Percentiles rank a stretch among this genome's conserved stretches.
Evolutionary conservation across 225 moss, liverwort and hornwort genomes (phyloP).

Genomic region (Asterella californica): DNA sequence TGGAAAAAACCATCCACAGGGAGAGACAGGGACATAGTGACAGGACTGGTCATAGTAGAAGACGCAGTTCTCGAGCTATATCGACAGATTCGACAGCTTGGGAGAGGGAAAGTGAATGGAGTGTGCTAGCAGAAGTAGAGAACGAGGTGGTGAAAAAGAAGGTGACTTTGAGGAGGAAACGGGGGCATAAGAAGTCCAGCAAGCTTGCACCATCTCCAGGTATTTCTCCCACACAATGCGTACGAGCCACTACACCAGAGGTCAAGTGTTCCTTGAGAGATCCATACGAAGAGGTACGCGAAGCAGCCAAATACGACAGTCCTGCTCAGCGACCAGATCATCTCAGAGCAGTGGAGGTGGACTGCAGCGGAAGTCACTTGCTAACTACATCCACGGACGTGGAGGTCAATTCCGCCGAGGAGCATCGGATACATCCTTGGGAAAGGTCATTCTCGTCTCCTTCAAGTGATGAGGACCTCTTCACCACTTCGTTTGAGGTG

Average conservation of each 20-base stretch:
- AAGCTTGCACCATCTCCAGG: constrained; percentile 41
- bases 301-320: constrained; percentile 37
- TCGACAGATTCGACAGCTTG: constrained; percentile 23
- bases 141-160: constrained; percentile 27
- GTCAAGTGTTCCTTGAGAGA: constrained; percentile 35
- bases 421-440: constrained; percentile 31
- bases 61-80: constrained; percentile 30
- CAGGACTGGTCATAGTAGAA: constrained; percentile 11
- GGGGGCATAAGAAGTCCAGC: constrained; percentile 38
- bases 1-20: constrained; percentile 28
- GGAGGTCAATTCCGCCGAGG: constrained; percentile 31
- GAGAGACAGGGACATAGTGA: constrained; percentile 20
- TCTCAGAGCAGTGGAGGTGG: constrained; percentile 11
- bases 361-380: constrained; percentile 19
- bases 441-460: constrained; percentile 41
- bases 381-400: constrained; percentile 29
- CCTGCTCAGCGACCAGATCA: constrained; percentile 30
- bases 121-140: constrained; percentile 31
- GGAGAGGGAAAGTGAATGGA: constrained; percentile 36
- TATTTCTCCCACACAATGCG: constrained; percentile 19
- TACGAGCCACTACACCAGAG: constrained; percentile 19
- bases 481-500: constrained; percentile 43
- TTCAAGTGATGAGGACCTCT: constrained; percentile 41
- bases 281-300: constrained; percentile 41
- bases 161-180: constrained; percentile 13